These are phyloP conservation scores for Pelagophyceae sp. DNA, from an alignment of 352 stramenopile species.

Conservation along the genomic window DNA sequence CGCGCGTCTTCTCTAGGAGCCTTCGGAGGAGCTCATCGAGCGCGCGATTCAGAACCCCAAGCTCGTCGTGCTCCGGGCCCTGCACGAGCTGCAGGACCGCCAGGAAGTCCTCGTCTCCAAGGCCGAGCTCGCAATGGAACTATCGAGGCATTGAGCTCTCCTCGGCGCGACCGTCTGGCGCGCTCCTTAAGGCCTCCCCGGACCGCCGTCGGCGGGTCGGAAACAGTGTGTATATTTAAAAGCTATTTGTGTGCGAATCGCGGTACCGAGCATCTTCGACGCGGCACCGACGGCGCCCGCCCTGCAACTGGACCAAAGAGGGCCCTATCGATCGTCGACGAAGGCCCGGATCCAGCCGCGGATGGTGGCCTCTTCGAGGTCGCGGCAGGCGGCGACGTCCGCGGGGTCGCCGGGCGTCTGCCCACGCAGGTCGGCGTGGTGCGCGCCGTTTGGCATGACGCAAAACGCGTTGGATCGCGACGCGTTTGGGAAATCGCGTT, in stretches of 20 bases:
- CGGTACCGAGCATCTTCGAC: too few species aligned
- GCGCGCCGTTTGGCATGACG: constrained; percentile 41
- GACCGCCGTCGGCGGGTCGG: too few species aligned
- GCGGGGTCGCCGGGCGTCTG: constrained; percentile 13
- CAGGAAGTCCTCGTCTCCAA: not conserved
- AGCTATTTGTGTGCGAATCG: too few species aligned
- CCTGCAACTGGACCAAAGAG: too few species aligned
- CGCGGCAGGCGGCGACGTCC: constrained; percentile 17
- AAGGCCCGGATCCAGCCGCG: constrained; percentile 24
- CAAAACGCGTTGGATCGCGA: constrained; percentile 36
- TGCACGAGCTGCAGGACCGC: not conserved
- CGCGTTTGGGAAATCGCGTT: constrained; percentile 38
- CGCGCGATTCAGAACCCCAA: not conserved
- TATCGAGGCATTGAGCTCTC: too few species aligned
- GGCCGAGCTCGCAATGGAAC: too few species aligned
- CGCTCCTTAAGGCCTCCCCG: too few species aligned
- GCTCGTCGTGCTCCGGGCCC: not conserved
- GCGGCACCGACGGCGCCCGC: too few species aligned
- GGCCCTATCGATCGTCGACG: too few species aligned
- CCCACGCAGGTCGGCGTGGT: constrained; percentile 41
- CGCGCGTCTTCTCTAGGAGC: too few species aligned
- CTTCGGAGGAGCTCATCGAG: not conserved
- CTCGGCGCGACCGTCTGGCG: too few species aligned
- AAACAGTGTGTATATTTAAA: too few species aligned
- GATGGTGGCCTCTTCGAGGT: constrained; percentile 24